These are phyloP conservation scores for Ampelomyces quisqualis DNA, from an alignment of 2,329 filamentous ascomycete genomes.

Conservation along the genomic window DNA sequence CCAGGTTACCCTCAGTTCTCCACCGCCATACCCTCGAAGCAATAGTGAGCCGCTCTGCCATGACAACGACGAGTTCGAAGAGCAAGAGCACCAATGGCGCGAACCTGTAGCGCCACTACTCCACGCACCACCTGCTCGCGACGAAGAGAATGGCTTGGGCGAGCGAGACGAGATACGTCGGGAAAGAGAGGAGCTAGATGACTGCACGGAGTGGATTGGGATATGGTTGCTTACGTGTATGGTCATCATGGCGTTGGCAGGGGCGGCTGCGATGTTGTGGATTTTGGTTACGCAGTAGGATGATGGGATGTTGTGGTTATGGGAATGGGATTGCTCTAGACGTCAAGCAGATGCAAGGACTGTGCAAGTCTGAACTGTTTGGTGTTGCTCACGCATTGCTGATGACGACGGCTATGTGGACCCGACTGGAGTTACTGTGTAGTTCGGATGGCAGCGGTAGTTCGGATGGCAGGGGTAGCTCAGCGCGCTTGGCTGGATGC, in stretches of 20 bases:
- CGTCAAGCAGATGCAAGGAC: background rate
- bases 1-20: background rate
- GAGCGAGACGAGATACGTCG: too few species aligned
- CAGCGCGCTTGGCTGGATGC: constrained; percentile 1
- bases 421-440: too few species aligned
- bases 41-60: background rate
- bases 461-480: background rate
- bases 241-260: background rate
- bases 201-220: background rate
- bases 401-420: too few species aligned
- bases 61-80: background rate
- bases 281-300: background rate
- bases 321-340: background rate
- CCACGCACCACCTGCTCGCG: background rate
- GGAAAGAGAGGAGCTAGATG: background rate
- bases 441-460: background rate
- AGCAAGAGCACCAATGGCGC: background rate
- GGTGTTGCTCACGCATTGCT: too few species aligned
- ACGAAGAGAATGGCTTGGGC: background rate
- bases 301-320: background rate
- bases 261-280: background rate
- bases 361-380: background rate
- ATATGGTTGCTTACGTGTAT: background rate
- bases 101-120: background rate
- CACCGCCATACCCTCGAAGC: background rate